A percentile compares a stretch with the other conserved stretches of the same genome.
Conservation (phyloP, 306 rosid species). For the Citrullus mucosospermus region DNA sequence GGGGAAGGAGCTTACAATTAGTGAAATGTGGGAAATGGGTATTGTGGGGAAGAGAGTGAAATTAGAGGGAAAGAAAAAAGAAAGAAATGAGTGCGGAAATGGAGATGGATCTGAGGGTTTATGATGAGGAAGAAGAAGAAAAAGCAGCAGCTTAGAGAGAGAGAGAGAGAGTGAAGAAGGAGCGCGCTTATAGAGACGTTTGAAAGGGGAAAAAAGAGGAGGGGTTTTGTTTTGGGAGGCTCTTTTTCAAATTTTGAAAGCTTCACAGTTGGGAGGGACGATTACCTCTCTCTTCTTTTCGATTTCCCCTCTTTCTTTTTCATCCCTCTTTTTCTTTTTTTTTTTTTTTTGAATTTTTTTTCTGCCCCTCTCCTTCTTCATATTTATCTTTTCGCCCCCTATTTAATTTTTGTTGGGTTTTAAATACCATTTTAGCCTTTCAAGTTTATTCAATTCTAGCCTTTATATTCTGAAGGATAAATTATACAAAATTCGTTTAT, state of each 20-base stretch:
- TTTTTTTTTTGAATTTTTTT: too few relatives aligned
- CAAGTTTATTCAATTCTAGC: too few relatives aligned
- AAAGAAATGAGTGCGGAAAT: not conserved
- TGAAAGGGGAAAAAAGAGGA: not conserved
- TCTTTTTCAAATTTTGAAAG: constrained; percentile 4
- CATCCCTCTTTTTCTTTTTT: not conserved
- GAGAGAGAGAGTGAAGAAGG: not conserved
- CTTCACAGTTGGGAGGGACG: not conserved
- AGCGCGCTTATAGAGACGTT: not conserved
- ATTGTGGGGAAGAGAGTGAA: not conserved
- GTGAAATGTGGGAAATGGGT: not conserved
- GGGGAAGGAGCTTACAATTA: not conserved
- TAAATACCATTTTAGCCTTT: too few relatives aligned
- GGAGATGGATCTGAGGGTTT: not conserved
- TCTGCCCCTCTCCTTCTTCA: too few relatives aligned
- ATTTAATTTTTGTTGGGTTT: too few relatives aligned
- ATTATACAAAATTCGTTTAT: too few relatives aligned
- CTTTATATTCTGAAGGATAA: too few relatives aligned
- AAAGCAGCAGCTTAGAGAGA: not conserved
- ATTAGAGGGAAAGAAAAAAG: not conserved
- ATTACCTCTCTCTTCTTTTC: constrained; percentile 7
- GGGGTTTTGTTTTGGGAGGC: not conserved
- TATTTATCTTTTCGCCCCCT: too few relatives aligned
- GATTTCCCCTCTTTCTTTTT: not conserved
- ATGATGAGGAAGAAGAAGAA: not conserved